These are phyloP conservation scores for Entonaema liquescens DNA, from an alignment of 495 filamentous ascomycete genomes.

Conservation along the genomic window DNA sequence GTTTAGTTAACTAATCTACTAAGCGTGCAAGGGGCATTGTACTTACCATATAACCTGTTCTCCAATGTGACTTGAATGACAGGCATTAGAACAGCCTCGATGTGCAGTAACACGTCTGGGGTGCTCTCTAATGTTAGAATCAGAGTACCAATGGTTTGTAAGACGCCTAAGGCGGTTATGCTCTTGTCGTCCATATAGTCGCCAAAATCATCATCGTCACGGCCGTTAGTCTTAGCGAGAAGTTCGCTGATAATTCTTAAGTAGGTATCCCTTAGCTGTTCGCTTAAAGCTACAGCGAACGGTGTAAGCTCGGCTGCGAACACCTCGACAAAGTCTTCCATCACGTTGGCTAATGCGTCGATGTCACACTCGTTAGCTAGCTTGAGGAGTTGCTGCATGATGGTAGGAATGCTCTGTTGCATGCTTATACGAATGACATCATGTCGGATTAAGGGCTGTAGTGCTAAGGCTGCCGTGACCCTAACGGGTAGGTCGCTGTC, in stretches of 20 bases:
- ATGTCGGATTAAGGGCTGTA: slow-evolving; percentile 95
- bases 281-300: slow-evolving; percentile 96
- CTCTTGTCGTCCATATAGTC: slow-evolving; percentile 98
- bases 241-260: slow-evolving; percentile 92
- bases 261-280: slow-evolving; percentile 96
- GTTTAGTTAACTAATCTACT: slow-evolving; percentile 39
- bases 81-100: slow-evolving; percentile 95
- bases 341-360: slow-evolving; percentile 95
- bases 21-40: background rate
- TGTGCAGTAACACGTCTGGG: slow-evolving; percentile 89
- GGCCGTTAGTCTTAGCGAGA: slow-evolving; percentile 80
- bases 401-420: slow-evolving; percentile 98
- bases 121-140: slow-evolving; percentile 97
- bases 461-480: slow-evolving; percentile 91
- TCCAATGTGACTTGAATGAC: slow-evolving; percentile 95
- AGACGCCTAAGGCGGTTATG: slow-evolving; percentile 93
- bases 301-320: slow-evolving; percentile 95
- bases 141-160: slow-evolving; percentile 97
- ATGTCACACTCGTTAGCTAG: slow-evolving; percentile 95
- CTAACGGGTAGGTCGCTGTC: slow-evolving; percentile 89
- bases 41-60: slow-evolving; percentile 88
- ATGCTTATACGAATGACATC: slow-evolving; percentile 91
- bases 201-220: slow-evolving; percentile 77
- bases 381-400: slow-evolving; percentile 98
- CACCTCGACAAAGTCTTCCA: slow-evolving; percentile 99